Conservation (phyloP, 1,284 basidiomycete genomes). For the Ustilago curta region DNA sequence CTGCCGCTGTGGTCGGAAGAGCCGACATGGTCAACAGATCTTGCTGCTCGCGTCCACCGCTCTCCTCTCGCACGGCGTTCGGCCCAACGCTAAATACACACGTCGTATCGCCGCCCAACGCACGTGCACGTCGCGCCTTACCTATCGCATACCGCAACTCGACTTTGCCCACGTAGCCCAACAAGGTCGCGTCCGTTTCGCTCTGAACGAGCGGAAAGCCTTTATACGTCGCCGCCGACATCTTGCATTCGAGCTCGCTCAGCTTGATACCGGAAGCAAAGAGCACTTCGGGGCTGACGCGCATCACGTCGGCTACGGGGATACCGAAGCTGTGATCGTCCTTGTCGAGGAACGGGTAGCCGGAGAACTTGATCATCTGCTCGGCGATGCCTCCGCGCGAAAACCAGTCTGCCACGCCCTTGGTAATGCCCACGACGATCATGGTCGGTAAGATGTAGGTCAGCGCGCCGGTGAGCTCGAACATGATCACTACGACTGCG, state of each 20-base stretch:
- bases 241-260: conserved; percentile 74
- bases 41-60: conserved; percentile 13
- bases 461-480: conserved; percentile 97
- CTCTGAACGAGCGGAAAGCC: conserved; percentile 88
- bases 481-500: conserved; percentile 99
- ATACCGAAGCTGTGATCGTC: conserved; percentile 86
- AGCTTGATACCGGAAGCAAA: conserved; percentile 81
- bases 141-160: conserved; percentile 88
- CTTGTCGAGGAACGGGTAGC: conserved; percentile 90
- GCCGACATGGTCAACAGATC: conserved; percentile 36
- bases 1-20: conserved; percentile 37
- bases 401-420: conserved; percentile 95
- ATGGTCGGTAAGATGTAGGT: conserved; percentile 98
- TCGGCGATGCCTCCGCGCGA: conserved; percentile 94
- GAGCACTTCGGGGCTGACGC: conserved; percentile 80
- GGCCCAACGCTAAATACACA: conserved; percentile 60
- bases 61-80: conserved; percentile 5
- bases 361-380: conserved; percentile 96
- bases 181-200: conserved; percentile 74
- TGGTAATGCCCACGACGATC: conserved; percentile 96
- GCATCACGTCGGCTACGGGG: conserved; percentile 90
- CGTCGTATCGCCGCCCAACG: conserved; percentile 41
- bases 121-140: conserved; percentile 69
- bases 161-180: conserved; percentile 88
- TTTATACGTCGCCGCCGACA: conserved; percentile 74